These are phyloP conservation scores for Aspergillus sojae DNA, from an alignment of 2,329 filamentous ascomycete species.

Conservation along the genomic window DNA sequence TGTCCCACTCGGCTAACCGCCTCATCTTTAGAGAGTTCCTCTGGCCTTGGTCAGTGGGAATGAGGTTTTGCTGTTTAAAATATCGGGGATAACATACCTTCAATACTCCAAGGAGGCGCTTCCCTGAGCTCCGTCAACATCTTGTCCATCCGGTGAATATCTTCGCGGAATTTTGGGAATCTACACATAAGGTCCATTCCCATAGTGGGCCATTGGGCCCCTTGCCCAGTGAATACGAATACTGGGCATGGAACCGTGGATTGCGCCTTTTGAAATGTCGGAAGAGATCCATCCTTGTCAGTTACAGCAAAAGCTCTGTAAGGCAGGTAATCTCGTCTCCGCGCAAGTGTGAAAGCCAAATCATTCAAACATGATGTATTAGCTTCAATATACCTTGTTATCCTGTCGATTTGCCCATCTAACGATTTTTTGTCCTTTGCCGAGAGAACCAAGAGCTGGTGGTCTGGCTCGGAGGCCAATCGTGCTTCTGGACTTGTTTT, in stretches of 20 bases:
- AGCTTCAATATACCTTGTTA: constrained; percentile 12
- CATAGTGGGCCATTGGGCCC: constrained; percentile 40
- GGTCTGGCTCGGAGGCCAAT: background rate
- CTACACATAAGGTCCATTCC: constrained; percentile 28
- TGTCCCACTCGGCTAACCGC: constrained; percentile 19
- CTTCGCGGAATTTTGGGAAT: constrained; percentile 21
- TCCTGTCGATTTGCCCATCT: constrained; percentile 10
- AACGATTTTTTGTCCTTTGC: constrained; percentile 17
- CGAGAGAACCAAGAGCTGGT: constrained; percentile 20
- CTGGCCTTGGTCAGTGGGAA: background rate
- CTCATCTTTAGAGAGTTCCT: constrained; percentile 11
- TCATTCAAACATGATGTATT: constrained; percentile 7
- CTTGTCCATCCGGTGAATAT: constrained; percentile 21
- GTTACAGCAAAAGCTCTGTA: constrained; percentile 19
- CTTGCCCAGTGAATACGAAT: constrained; percentile 42
- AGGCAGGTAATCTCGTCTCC: constrained; percentile 17
- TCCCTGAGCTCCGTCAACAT: constrained; percentile 12
- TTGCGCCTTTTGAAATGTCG: constrained; percentile 6
- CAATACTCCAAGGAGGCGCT: constrained; percentile 11
- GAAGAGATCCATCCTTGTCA: background rate
- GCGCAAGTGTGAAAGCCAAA: constrained; percentile 21
- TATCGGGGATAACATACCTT: constrained; percentile 5
- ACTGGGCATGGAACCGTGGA: constrained; percentile 8
- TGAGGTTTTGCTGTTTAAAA: background rate
- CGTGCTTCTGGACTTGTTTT: background rate